These are phyloP conservation scores for Amaranthus hypochondriacus DNA, from an alignment of 148 eudicot species.

Conservation along the genomic window DNA sequence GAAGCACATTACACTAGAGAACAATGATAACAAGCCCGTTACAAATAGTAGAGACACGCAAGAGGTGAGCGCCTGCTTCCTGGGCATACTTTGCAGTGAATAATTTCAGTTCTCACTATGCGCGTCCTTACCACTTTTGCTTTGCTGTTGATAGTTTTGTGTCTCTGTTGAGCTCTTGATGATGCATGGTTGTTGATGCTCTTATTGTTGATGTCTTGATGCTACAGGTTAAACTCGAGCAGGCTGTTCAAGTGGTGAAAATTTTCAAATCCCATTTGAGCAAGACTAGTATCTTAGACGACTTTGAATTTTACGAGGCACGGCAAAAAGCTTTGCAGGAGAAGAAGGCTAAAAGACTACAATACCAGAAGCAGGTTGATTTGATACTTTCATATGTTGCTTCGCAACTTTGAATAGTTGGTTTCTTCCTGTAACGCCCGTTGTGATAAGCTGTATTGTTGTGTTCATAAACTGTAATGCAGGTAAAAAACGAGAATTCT, in stretches of 20 bases:
- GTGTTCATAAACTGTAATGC: neutral
- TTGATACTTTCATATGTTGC: neutral
- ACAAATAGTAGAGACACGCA: conserved; percentile 55
- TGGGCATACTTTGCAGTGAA: neutral
- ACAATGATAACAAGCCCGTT: conserved; percentile 50
- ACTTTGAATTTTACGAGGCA: conserved; percentile 51
- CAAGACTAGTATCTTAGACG: conserved; percentile 52
- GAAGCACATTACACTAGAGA: conserved; percentile 44
- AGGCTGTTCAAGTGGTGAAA: conserved; percentile 39
- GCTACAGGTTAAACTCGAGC: conserved; percentile 53
- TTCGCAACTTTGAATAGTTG: neutral
- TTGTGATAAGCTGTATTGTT: too few species aligned
- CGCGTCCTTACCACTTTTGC: neutral
- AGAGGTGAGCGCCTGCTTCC: conserved; percentile 25
- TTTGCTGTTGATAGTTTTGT: neutral
- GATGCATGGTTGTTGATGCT: neutral
- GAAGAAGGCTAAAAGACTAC: conserved; percentile 46
- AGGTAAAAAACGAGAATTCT: conserved; percentile 21
- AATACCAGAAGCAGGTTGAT: conserved; percentile 40
- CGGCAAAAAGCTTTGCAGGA: conserved; percentile 43
- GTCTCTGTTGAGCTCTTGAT: too few species aligned
- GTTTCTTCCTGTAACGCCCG: too few species aligned
- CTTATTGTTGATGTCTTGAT: neutral
- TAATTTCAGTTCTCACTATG: neutral
- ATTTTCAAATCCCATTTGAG: conserved; percentile 45